phyloP scores from a whole-genome alignment of 2,329 filamentous ascomycete genomes.

The Hyphodiscus sp. region DNA sequence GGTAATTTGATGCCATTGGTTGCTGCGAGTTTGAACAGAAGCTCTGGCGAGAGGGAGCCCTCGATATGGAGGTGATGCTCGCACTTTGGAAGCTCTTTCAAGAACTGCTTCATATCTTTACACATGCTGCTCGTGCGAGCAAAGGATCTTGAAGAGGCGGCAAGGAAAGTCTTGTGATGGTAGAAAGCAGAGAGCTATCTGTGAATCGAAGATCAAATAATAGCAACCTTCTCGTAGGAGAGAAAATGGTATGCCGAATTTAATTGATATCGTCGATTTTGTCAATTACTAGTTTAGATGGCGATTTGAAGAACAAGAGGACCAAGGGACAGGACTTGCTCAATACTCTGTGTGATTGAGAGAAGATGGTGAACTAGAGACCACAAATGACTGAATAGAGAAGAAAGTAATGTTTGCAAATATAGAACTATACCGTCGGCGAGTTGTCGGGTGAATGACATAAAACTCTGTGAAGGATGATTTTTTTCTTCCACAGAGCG shows the following conservation, averaged over 20 bases:
- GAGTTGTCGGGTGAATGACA: conserved; percentile 1
- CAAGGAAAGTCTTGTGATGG: background rate
- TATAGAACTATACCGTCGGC: background rate
- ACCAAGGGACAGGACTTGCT: background rate
- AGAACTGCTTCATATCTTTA: conserved; percentile 38
- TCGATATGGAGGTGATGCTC: conserved; percentile 80
- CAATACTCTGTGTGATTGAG: background rate
- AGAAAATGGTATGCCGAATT: too few species aligned
- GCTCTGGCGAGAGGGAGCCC: conserved; percentile 62
- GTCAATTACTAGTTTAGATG: too few species aligned
- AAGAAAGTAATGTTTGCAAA: background rate
- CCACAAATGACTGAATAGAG: background rate
- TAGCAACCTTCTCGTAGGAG: too few species aligned
- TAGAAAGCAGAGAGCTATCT: background rate
- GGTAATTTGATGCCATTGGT: conserved; percentile 60
- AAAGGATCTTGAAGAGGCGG: background rate
- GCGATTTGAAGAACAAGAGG: too few species aligned
- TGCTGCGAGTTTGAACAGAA: conserved; percentile 63
- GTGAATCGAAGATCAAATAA: too few species aligned
- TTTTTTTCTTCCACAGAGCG: background rate
- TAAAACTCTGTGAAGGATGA: background rate
- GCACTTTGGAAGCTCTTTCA: conserved; percentile 66
- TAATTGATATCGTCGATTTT: too few species aligned
- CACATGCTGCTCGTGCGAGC: conserved; percentile 17
- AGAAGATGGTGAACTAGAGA: background rate